Evolutionary conservation across 225 moss, liverwort and hornwort species (phyloP), one percentile per base, ranked within the genome.

Genomic region (Thuidium tamariscinum): DNA sequence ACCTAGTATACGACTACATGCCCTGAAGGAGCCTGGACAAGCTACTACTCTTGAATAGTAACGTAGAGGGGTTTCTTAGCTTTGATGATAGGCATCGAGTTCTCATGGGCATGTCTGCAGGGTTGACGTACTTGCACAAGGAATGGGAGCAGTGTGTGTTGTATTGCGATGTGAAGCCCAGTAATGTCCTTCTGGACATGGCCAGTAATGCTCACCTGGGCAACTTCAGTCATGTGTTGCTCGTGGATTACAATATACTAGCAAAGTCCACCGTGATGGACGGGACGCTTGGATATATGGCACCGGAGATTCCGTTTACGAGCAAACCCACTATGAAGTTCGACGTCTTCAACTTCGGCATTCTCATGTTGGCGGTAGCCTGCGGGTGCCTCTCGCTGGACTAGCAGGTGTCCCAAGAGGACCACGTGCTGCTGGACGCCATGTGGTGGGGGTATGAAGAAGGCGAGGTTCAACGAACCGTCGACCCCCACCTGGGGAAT

Each of bases 141-240:
- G 94, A 93, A 52, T 95, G 93, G 93, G 93, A 91, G 91, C 94
- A 93, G 87, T 92, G 94, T 44, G 95, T 96, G 80, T 86, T 95
- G 13, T 94, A 96, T 81, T 82, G 95, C 76, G 95, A 91, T 67
- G 92, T 96, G 74, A 96, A 95, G 84, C 94, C 93, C 7, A 90
- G 94, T 56, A 96, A 96, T 56, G 93, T 96, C 30, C 92, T 95
- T 71, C 90, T 96, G 63, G 96, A 96, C 89, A 86, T 82, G 11
- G 61, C 68, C 4, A 88, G 73, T 27, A 94, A 89, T 55, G 93
- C 92, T 8, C 94, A 93, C 44, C 87, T 95, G 42, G 95, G 96
- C 27, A 94, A 95, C 63, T 96, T 94, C 79, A 91, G 93, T 32
- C 91, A 92, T 23, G 95, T 88, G 10, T 89, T 92, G 10, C 86